A percentile compares a stretch with the other conserved stretches of the same genome.
Conservation (phyloP, 805 yeast genomes). For the Candida nemodendra region DNA sequence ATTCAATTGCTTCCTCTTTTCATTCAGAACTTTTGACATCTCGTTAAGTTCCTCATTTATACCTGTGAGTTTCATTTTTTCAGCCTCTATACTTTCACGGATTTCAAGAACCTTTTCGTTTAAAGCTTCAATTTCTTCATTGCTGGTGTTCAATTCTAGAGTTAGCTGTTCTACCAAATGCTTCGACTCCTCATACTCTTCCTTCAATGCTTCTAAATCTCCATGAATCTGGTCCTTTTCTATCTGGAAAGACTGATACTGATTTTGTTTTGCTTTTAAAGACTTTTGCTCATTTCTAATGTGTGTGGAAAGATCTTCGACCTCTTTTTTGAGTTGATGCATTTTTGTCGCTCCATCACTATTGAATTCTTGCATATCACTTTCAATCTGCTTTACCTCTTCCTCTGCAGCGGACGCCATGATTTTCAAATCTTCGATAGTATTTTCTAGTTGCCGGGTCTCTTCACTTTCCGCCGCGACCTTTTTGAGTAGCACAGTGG, state of each 20-base stretch:
- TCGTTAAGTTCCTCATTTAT: slow-evolving; percentile 76
- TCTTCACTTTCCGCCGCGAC: slow-evolving; percentile 46
- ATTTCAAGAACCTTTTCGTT: slow-evolving; percentile 28
- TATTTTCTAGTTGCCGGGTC: slow-evolving; percentile 39
- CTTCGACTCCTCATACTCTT: slow-evolving; percentile 39
- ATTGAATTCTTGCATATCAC: slow-evolving; percentile 80
- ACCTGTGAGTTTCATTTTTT: slow-evolving; percentile 60
- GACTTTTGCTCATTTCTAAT: slow-evolving; percentile 36
- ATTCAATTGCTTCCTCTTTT: slow-evolving; percentile 43
- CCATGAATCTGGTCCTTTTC: slow-evolving; percentile 65
- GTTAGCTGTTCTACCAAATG: slow-evolving; percentile 35
- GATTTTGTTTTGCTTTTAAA: slow-evolving; percentile 47
- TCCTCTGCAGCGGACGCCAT: slow-evolving; percentile 32
- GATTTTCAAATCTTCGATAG: slow-evolving; percentile 37
- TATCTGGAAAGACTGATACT: slow-evolving; percentile 61
- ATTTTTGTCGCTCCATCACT: slow-evolving; percentile 79
- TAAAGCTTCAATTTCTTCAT: slow-evolving; percentile 29
- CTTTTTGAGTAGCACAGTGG: slow-evolving; percentile 53
- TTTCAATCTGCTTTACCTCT: slow-evolving; percentile 57
- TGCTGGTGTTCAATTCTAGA: slow-evolving; percentile 24
- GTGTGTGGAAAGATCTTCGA: slow-evolving; percentile 39
- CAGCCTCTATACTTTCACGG: slow-evolving; percentile 44
- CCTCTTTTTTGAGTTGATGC: slow-evolving; percentile 57
- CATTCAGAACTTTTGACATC: slow-evolving; percentile 44
- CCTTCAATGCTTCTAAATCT: slow-evolving; percentile 51